phyloP scores from a whole-genome alignment of 2,329 filamentous ascomycete species.

The Colletotrichum tropicicola region DNA sequence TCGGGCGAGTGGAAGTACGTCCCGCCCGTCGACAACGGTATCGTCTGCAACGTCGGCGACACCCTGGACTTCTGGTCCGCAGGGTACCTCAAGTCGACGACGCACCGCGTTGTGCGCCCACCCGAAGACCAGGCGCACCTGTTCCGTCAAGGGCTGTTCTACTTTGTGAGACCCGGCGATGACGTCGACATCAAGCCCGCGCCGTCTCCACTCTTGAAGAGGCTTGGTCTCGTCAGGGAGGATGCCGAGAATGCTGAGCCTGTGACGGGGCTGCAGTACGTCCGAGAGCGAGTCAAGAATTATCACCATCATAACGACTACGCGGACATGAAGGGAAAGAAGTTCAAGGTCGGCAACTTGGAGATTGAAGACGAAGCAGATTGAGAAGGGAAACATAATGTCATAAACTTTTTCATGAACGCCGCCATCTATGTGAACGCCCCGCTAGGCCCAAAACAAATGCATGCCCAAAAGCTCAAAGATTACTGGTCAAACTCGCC shows the following conservation, averaged over 20 bases:
- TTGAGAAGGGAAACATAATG: background rate
- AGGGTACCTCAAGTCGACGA: conserved; percentile 43
- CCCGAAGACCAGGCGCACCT: conserved; percentile 43
- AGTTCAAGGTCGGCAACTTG: conserved; percentile 47
- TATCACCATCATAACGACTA: conserved; percentile 50
- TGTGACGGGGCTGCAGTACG: conserved; percentile 49
- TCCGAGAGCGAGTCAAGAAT: conserved; percentile 49
- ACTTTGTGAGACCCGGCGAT: conserved; percentile 46
- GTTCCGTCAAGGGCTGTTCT: conserved; percentile 44
- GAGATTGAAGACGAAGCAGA: conserved; percentile 50
- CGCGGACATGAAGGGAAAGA: conserved; percentile 47
- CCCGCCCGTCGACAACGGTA: conserved; percentile 51
- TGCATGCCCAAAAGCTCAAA: background rate
- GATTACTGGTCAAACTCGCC: conserved; percentile 44
- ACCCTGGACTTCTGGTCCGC: conserved; percentile 40
- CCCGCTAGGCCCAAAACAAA: background rate
- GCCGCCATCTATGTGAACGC: conserved; percentile 2
- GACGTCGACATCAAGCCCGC: conserved; percentile 39
- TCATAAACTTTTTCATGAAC: background rate
- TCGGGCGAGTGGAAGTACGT: conserved; percentile 54
- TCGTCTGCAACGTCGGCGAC: conserved; percentile 53
- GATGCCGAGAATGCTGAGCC: conserved; percentile 36
- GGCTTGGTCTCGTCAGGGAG: conserved; percentile 36
- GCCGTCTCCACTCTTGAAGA: conserved; percentile 38
- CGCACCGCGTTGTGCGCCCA: conserved; percentile 44